These are phyloP conservation scores for Chaetomium cochliodes DNA, from an alignment of 495 filamentous ascomycete species.

Conservation along the genomic window DNA sequence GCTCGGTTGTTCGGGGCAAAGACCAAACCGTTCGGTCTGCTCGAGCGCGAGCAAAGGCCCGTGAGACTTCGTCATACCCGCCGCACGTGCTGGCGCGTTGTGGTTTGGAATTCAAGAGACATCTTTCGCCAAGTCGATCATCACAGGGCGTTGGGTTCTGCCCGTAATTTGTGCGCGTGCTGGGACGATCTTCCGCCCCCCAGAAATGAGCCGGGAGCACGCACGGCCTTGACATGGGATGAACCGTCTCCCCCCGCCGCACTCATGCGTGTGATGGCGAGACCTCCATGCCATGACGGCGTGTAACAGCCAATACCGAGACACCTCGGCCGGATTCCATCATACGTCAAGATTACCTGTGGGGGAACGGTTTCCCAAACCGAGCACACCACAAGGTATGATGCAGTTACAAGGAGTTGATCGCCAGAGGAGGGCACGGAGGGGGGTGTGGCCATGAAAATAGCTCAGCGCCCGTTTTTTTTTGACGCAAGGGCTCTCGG, in stretches of 20 bases:
- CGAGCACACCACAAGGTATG: background rate
- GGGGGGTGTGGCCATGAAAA: background rate
- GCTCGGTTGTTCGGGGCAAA: background rate
- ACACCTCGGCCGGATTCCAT: background rate
- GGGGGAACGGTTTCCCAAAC: no score
- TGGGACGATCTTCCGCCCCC: constrained; percentile 9
- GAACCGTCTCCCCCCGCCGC: constrained; percentile 7
- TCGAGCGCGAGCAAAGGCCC: background rate
- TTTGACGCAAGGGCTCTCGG: background rate
- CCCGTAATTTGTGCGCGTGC: constrained; percentile 13
- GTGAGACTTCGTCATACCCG: background rate
- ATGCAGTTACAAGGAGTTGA: background rate
- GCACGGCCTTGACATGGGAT: constrained; percentile 9
- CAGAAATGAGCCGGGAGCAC: constrained; percentile 7
- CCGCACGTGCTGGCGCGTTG: background rate
- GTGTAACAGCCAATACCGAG: constrained; percentile 3
- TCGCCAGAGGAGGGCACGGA: background rate
- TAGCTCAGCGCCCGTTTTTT: background rate
- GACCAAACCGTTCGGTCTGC: background rate
- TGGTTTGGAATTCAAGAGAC: background rate
- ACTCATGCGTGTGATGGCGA: constrained; percentile 17
- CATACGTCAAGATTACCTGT: background rate
- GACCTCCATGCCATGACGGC: background rate
- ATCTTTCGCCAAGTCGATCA: constrained; percentile 6
- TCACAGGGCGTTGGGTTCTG: background rate